A percentile compares a stretch with the other conserved stretches of the same genome.
Evolutionary conservation across 106 monocot species (phyloP).

Genomic region (Phalaenopsis equestris): DNA sequence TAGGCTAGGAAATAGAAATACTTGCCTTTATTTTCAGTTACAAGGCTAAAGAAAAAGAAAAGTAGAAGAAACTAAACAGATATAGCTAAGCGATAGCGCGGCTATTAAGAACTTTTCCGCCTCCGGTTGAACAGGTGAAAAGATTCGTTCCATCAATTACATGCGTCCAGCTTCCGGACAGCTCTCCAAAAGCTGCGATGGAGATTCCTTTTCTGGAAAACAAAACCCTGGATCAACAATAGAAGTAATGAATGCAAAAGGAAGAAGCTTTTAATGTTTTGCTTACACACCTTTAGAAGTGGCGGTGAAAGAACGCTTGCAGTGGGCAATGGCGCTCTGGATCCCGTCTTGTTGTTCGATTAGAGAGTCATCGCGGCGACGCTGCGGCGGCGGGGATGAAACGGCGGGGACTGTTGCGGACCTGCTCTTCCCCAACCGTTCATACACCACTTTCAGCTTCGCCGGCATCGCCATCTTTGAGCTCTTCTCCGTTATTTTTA

Average conservation of each 20-base stretch:
- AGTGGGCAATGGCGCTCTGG: slow-evolving; percentile 86
- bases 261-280: background rate
- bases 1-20: background rate
- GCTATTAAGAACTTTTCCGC: background rate
- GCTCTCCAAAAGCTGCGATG: background rate
- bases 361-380: slow-evolving; percentile 43
- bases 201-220: background rate
- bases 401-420: slow-evolving; percentile 40
- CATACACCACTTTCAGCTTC: slow-evolving; percentile 37
- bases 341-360: slow-evolving; percentile 72
- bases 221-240: background rate
- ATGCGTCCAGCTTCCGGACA: background rate
- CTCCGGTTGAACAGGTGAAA: background rate
- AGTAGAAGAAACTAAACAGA: background rate
- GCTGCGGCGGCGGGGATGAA: background rate
- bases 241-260: background rate
- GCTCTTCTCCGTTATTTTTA: background rate
- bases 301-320: slow-evolving; percentile 65
- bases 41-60: background rate
- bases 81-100: background rate
- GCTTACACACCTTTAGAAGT: slow-evolving; percentile 25
- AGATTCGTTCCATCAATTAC: background rate
- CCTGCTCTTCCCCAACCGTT: slow-evolving; percentile 55
- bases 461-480: slow-evolving; percentile 21
- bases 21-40: background rate